Evolutionary conservation across 169 alveolate species (phyloP), one percentile per base, ranked within the genome.

Genomic region (Ichthyophthirius multifiliis): DNA sequence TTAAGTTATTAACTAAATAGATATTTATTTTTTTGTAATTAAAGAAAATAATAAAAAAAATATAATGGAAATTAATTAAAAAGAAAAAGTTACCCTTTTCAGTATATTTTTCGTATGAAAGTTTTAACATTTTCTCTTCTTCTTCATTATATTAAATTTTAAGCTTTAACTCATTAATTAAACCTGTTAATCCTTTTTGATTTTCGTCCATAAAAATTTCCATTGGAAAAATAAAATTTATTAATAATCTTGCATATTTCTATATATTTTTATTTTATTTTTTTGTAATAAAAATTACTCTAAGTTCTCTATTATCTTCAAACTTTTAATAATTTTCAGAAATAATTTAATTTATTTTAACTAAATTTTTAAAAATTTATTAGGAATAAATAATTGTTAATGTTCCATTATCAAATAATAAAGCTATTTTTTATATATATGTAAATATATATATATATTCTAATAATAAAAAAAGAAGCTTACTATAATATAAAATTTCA

Each of bases 131-230:
- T n/a, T 55, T 55, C 31, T 55, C 71, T 5, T 55, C 71, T 2
- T 55, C 71, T 55, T 55, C 71, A 15, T 34, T 55, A 39, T 20
- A 55, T 34, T 27, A 55, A 27, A 34, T 55, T 23, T 55, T 55
- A 27, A 27, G 23, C 71, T 55, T 55, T 55, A 55, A 55, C 31
- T 55, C 71, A 10, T 55, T 55, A 1, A 39, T 39, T 55, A 55
- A 27, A 6, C 71, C 71, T 23, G 6, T 13, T 13, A 55, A 55
- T 55, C 71, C 71, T 6, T 39, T 55, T 39, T 55, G 23, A 1
- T 34, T 39, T 55, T 55, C 71, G 31, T 55, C 71, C 71, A 55
- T 55, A 27, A 20, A 55, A 10, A 55, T 55, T 55, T 55, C 71
- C 3, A 55, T 34, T 20, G 71, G 71, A 39, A 55, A 55, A 34